These are phyloP conservation scores for Polytrichum formosum DNA, from an alignment of 225 moss, liverwort and hornwort species.

Conservation along the genomic window DNA sequence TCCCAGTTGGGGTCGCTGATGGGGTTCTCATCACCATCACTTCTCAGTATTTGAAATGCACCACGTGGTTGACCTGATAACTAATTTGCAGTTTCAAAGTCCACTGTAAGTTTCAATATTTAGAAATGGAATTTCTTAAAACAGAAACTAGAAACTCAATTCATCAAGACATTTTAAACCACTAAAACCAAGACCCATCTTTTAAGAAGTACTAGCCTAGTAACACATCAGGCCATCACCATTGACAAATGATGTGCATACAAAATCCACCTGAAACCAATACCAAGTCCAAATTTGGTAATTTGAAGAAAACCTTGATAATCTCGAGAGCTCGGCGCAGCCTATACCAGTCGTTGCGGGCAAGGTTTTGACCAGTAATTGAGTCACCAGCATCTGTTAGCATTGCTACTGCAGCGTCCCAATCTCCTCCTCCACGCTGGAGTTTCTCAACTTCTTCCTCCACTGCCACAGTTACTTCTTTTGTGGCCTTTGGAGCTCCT, in stretches of 20 bases:
- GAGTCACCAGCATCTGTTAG: constrained; percentile 82
- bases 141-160: too few species aligned
- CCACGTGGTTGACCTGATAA: constrained; percentile 73
- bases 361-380: constrained; percentile 64
- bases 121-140: too few species aligned
- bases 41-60: constrained; percentile 57
- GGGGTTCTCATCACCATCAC: constrained; percentile 30
- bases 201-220: too few species aligned
- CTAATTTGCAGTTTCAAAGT: constrained; percentile 28
- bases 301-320: constrained; percentile 54
- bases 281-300: neutral
- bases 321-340: constrained; percentile 92
- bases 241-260: too few species aligned
- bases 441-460: constrained; percentile 60
- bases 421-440: constrained; percentile 62
- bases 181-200: too few species aligned
- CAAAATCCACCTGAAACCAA: too few species aligned
- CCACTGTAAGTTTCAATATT: too few species aligned
- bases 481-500: constrained; percentile 82
- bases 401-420: constrained; percentile 77
- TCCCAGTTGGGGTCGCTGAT: constrained; percentile 25
- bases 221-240: too few species aligned
- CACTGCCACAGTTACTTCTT: constrained; percentile 69
- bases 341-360: constrained; percentile 99
- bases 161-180: too few species aligned